Percentiles rank a stretch among this genome's conserved stretches.
Conservation (phyloP, 257 asterid species). For the Mitragyna speciosa region DNA sequence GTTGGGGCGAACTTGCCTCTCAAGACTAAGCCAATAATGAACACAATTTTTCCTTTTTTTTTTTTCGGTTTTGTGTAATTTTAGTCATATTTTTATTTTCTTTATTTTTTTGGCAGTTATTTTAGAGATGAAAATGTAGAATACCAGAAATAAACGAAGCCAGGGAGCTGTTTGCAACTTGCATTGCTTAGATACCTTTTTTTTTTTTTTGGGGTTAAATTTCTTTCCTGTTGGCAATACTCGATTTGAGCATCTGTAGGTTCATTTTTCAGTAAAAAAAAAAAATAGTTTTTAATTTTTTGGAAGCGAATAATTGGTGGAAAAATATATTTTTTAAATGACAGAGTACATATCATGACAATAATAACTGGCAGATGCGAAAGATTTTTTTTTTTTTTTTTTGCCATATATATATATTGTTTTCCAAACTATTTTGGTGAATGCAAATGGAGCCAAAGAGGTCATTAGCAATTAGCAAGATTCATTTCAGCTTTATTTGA, state of each 20-base stretch:
- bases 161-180: too few relatives aligned
- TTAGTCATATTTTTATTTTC: neutral
- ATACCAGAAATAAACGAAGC: neutral
- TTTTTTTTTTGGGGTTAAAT: too few relatives aligned
- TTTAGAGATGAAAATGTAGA: neutral
- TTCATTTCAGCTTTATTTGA: neutral
- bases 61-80: neutral
- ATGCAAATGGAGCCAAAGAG: neutral
- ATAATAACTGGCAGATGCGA: neutral
- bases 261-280: too few relatives aligned
- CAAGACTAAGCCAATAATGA: neutral
- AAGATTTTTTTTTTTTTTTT: neutral
- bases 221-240: too few relatives aligned
- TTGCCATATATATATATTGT: too few relatives aligned
- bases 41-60: too few relatives aligned
- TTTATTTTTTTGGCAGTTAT: neutral
- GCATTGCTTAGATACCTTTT: too few relatives aligned
- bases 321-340: neutral
- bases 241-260: too few relatives aligned
- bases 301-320: neutral
- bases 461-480: neutral
- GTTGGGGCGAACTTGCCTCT: neutral
- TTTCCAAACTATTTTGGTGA: neutral
- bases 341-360: neutral
- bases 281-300: neutral